phyloP scores from a whole-genome alignment of 2,329 filamentous ascomycete genomes.

The Colletotrichum lentis region DNA sequence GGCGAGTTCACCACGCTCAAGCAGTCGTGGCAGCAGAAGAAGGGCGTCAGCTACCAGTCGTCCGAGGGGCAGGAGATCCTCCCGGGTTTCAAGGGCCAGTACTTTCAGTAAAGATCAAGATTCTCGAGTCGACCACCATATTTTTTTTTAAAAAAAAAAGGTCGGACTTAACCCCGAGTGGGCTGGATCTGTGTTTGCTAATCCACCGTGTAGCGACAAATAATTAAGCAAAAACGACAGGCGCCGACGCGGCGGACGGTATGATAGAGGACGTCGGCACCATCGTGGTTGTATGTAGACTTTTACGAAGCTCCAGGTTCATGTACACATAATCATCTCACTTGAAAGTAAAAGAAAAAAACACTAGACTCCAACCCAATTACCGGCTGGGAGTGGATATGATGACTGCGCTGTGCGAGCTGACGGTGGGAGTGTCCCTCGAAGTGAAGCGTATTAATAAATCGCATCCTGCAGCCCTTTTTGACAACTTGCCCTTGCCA shows the following conservation, averaged over 20 bases:
- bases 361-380: no score
- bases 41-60: conserved; percentile 41
- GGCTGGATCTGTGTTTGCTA: background rate
- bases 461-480: no score
- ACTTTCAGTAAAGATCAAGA: conserved; percentile 25
- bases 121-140: background rate
- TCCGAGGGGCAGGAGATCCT: conserved; percentile 47
- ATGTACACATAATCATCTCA: background rate
- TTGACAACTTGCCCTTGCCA: no score
- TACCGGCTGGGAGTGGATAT: no score
- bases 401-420: no score
- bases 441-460: no score
- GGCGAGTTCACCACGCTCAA: conserved; percentile 50
- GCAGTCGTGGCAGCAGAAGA: conserved; percentile 51
- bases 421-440: no score
- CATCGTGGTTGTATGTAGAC: no score
- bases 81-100: conserved; percentile 47
- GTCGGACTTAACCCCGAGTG: background rate
- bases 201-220: background rate
- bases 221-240: background rate
- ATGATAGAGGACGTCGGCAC: background rate
- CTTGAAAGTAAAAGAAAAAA: no score
- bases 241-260: no score
- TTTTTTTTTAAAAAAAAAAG: no score
- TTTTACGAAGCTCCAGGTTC: background rate